Conservation (phyloP, 1,284 basidiomycete species). For the Ceratobasidium sp. region DNA sequence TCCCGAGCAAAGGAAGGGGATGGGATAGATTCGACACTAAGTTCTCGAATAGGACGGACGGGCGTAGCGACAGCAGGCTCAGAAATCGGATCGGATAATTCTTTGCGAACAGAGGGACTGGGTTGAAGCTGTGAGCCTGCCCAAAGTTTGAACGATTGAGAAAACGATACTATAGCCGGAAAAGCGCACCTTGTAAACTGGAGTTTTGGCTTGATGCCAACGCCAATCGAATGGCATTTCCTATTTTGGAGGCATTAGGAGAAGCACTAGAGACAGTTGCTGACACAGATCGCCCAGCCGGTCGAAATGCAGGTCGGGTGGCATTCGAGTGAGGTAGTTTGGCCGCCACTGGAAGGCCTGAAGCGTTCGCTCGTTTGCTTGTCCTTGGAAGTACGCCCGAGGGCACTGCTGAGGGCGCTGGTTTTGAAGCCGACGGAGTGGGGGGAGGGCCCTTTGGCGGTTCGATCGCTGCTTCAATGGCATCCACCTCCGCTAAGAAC, state of each 20-base stretch:
- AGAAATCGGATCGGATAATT: conserved; percentile 19
- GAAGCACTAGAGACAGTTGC: not conserved
- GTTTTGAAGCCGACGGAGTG: not conserved
- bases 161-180: no score
- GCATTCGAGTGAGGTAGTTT: not conserved
- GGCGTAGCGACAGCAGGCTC: conserved; percentile 6
- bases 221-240: conserved; percentile 27
- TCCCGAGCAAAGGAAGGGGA: conserved; percentile 28
- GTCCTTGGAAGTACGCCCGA: not conserved
- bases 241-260: conserved; percentile 5
- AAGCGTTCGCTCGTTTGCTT: not conserved
- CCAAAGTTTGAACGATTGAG: not conserved
- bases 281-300: conserved; percentile 22
- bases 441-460: conserved; percentile 1
- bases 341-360: not conserved
- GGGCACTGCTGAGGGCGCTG: not conserved
- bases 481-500: conserved; percentile 29
- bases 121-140: conserved; percentile 18
- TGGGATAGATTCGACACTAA: conserved; percentile 29
- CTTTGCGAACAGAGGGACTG: not conserved
- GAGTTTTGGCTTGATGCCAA: conserved; percentile 16
- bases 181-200: not conserved
- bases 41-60: not conserved
- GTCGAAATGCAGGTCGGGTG: conserved; percentile 19
- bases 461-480: conserved; percentile 34